These are phyloP conservation scores for Nephelium lappaceum DNA, from an alignment of 345 rosid genomes.

Conservation along the genomic window DNA sequence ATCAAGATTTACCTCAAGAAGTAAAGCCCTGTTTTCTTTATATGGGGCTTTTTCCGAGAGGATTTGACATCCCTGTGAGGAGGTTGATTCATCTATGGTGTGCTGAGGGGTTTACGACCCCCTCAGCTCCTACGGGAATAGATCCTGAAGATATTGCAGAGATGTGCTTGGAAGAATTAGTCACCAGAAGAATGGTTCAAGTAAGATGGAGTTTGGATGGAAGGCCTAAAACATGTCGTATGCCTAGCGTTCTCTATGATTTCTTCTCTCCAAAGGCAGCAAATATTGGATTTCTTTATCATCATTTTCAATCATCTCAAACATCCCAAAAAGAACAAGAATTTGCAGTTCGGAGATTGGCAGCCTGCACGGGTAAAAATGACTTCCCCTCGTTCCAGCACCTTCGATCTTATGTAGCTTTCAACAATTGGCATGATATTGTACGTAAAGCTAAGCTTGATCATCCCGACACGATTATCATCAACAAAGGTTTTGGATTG, in stretches of 20 bases:
- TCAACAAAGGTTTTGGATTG: conserved; percentile 19
- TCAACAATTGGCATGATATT: conserved; percentile 14
- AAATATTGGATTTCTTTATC: conserved; percentile 20
- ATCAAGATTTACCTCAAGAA: conserved; percentile 14
- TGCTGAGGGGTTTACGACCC: conserved; percentile 36
- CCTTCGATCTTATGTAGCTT: conserved; percentile 26
- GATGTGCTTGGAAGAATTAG: conserved; percentile 22
- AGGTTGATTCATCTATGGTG: conserved; percentile 41
- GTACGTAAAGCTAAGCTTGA: too few relatives aligned
- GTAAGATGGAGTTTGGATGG: conserved; percentile 44
- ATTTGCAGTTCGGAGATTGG: conserved; percentile 25
- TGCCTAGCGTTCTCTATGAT: conserved; percentile 19
- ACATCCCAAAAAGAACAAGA: neutral
- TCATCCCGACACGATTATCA: neutral
- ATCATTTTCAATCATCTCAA: too few relatives aligned
- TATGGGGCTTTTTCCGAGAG: conserved; percentile 37
- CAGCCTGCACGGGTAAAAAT: conserved; percentile 4
- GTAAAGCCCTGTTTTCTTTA: conserved; percentile 40
- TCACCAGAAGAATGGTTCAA: conserved; percentile 28
- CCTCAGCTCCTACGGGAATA: neutral
- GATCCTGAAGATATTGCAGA: conserved; percentile 23
- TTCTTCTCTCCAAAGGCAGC: conserved; percentile 13
- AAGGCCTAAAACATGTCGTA: conserved; percentile 33
- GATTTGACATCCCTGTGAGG: conserved; percentile 37
- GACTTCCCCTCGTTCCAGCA: neutral